Conservation (phyloP, 1,139 yeast genomes). For the Geotrichum histeridarum region DNA sequence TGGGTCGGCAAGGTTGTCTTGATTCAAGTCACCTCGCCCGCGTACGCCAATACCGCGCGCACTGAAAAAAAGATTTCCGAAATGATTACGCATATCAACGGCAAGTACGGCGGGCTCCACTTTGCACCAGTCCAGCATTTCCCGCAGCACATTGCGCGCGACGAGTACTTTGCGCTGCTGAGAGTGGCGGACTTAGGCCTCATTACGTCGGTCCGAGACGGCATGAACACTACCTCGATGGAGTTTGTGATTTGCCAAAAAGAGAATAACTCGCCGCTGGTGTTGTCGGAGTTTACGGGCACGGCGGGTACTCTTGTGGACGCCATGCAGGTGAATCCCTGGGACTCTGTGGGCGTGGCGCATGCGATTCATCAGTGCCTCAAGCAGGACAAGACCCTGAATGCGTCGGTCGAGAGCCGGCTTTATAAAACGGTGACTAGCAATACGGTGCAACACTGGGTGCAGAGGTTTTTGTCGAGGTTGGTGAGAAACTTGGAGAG, state of each 20-base stretch:
- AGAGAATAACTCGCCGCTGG: constrained; percentile 56
- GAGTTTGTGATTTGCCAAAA: constrained; percentile 90
- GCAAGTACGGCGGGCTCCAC: constrained; percentile 66
- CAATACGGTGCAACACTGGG: constrained; percentile 81
- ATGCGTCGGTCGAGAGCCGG: constrained; percentile 30
- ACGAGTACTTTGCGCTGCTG: constrained; percentile 81
- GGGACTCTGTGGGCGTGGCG: constrained; percentile 78
- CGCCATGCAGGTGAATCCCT: constrained; percentile 81
- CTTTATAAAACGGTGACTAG: constrained; percentile 61
- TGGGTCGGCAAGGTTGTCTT: constrained; percentile 84
- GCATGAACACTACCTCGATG: constrained; percentile 91
- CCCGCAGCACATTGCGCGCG: constrained; percentile 81
- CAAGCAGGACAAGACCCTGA: constrained; percentile 40
- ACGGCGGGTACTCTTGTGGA: constrained; percentile 75
- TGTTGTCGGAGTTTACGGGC: constrained; percentile 81
- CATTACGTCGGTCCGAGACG: constrained; percentile 88
- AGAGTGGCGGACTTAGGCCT: constrained; percentile 87
- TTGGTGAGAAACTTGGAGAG: constrained; percentile 49
- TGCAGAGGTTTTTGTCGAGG: constrained; percentile 54
- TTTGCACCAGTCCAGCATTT: constrained; percentile 64
- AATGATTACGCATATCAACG: constrained; percentile 70
- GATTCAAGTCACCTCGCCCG: constrained; percentile 88
- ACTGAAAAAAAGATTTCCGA: constrained; percentile 76
- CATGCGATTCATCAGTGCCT: constrained; percentile 71
- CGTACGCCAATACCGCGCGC: constrained; percentile 44